Base-by-base conservation (phyloP, 495 filamentous ascomycete genomes). In the Daldinia concentrica region DNA sequence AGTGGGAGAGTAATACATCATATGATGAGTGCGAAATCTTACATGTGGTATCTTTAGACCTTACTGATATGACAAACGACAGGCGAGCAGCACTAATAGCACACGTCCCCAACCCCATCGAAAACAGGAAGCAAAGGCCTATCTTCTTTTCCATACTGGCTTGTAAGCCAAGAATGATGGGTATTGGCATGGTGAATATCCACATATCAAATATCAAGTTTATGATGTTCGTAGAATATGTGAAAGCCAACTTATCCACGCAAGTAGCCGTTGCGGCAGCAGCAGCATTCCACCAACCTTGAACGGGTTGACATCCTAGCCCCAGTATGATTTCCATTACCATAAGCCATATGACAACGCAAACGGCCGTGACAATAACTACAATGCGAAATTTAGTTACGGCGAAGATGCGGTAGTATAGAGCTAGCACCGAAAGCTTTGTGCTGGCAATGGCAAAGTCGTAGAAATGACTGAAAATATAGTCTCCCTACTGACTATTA, bases 41-140 rank as follows among this genome's bases (percentile, higher is more conserved):
- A 80, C 79, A 84, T 9, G 81, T 83, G 51, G 81, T 77, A 61
- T 84, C 81, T 0, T 77, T 64, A 32, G 79, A 77, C 55, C 76
- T 78, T 43, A 81, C 79, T 14, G 78, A 73, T n/a, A 82, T 69
- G 11, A 82, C 74, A 26, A 82, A 76, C 22, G 77, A 78, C 8
- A 83, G 54, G 5, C 82, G 79, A 52, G 78, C 76, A 17, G 77
- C 72, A 59, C 79, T 82, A 43, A 82, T 71, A 37, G 74, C 77
- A 65, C 82, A 84, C 4, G 79, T 80, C 73, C 74, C 80, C 24
- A 83, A 62, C 1, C 81, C 82, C 15, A 83, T 67, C 2, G 76
- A 79, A 58, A 84, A 84, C 36, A 84, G 72, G 43, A 78, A 77
- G 63, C 79, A 80, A 6, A 84, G 72, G 4, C 75, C 76, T 1